Percentiles rank a stretch among this genome's conserved stretches.
phyloP scores from a whole-genome alignment of 1,284 basidiomycete species.

The Cutaneotrichosporon dermatis region DNA sequence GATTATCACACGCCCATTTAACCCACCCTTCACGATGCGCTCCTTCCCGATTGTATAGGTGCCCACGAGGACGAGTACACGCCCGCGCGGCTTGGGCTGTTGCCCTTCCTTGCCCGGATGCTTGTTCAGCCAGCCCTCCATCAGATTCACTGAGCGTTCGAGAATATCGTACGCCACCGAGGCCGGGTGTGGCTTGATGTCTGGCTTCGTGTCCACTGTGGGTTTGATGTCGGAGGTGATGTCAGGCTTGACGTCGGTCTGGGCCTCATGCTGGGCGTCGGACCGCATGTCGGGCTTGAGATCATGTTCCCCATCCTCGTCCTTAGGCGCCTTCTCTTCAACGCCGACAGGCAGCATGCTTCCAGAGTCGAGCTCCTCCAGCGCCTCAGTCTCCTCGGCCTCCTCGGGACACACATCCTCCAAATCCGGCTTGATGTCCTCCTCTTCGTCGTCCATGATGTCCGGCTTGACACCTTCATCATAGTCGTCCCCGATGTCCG shows the following conservation, averaged over 20 bases:
- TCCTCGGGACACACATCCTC: background rate
- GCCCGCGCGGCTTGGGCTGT: slow-evolving; percentile 35
- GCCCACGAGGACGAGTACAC: slow-evolving; percentile 75
- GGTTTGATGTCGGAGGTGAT: background rate
- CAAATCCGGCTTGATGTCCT: slow-evolving; percentile 4
- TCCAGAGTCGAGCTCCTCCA: background rate
- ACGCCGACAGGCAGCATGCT: too few relatives aligned
- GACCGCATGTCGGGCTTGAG: background rate
- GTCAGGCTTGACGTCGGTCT: slow-evolving; percentile 1
- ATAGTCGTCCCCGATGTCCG: background rate
- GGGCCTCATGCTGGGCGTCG: background rate
- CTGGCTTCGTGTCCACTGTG: slow-evolving; percentile 6
- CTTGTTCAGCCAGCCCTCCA: slow-evolving; percentile 51
- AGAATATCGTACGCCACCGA: slow-evolving; percentile 12
- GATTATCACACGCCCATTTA: too few relatives aligned
- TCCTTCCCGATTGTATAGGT: slow-evolving; percentile 98
- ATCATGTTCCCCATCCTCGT: background rate
- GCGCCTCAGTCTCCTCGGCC: background rate
- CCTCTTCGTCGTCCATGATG: background rate
- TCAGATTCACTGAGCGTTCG: slow-evolving; percentile 38
- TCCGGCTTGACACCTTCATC: background rate
- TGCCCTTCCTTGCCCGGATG: slow-evolving; percentile 29
- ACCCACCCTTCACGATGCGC: slow-evolving; percentile 86
- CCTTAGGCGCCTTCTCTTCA: too few relatives aligned
- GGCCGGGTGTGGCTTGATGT: slow-evolving; percentile 9